phyloP scores from a whole-genome alignment of 73 alveolate species.

The Stentor roeselii region DNA sequence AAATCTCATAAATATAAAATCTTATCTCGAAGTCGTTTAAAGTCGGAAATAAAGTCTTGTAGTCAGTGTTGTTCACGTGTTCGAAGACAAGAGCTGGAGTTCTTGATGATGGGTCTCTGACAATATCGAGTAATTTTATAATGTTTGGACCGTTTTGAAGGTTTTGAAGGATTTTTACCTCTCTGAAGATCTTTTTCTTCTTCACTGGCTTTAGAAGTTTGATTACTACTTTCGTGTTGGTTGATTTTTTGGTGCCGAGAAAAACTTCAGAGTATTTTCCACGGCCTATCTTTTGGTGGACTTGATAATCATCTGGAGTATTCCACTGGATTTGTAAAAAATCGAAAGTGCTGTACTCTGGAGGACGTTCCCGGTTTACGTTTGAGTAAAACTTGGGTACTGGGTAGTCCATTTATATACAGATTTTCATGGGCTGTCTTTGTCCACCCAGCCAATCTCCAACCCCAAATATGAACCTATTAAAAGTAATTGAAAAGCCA shows the following conservation, averaged over 20 bases:
- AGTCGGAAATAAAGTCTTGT: conserved; percentile 83
- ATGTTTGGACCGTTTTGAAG: conserved; percentile 93
- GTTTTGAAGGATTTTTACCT: conserved; percentile 89
- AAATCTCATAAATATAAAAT: conserved; percentile 84
- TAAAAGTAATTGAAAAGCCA: too few species aligned
- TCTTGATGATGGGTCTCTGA: conserved; percentile 92
- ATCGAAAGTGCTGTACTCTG: conserved; percentile 78
- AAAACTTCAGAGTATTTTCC: conserved; percentile 94
- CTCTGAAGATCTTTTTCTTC: conserved; percentile 93
- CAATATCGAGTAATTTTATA: conserved; percentile 91
- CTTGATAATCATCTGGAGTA: conserved; percentile 85
- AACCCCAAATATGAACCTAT: too few species aligned
- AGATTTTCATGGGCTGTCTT: too few species aligned
- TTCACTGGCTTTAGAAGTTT: conserved; percentile 96
- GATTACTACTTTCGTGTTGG: conserved; percentile 77
- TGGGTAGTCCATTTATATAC: background rate
- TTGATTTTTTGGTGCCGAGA: conserved; percentile 82
- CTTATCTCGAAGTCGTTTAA: conserved; percentile 88
- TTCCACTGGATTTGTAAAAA: conserved; percentile 62
- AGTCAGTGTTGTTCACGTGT: conserved; percentile 88
- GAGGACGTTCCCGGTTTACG: conserved; percentile 60
- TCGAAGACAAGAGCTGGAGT: conserved; percentile 86
- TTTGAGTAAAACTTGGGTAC: conserved; percentile 35
- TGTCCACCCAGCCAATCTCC: too few species aligned
- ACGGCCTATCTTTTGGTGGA: conserved; percentile 90